phyloP scores from a whole-genome alignment of 345 rosid species.

The Salix udensis region DNA sequence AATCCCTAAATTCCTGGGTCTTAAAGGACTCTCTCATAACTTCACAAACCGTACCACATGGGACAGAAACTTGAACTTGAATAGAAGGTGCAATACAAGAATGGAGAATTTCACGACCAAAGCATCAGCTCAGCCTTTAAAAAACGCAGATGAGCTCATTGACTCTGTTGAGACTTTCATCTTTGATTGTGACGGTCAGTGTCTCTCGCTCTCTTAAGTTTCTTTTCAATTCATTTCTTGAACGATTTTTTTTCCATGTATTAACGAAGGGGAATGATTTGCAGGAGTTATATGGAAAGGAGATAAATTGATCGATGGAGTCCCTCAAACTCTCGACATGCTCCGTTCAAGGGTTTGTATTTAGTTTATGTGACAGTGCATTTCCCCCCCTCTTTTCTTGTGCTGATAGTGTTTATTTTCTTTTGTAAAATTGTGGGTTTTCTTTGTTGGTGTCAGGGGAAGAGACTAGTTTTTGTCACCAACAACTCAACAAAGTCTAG shows the following conservation, averaged over 20 bases:
- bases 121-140: conserved; percentile 63
- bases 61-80: conserved; percentile 8
- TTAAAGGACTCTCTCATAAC: conserved; percentile 10
- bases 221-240: not conserved
- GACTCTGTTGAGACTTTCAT: conserved; percentile 88
- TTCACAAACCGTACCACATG: conserved; percentile 12
- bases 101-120: conserved; percentile 36
- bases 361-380: not conserved
- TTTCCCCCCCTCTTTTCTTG: not conserved
- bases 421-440: not conserved
- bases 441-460: conserved; percentile 49
- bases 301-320: conserved; percentile 89
- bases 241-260: not conserved
- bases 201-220: not conserved
- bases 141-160: conserved; percentile 78
- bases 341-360: conserved; percentile 77
- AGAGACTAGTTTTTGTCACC: conserved; percentile 89
- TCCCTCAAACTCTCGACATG: conserved; percentile 91
- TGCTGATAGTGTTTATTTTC: not conserved
- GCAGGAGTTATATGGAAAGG: conserved; percentile 98
- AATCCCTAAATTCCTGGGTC: conserved; percentile 17
- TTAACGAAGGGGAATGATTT: conserved; percentile 1
- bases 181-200: conserved; percentile 83
- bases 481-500: conserved; percentile 96
- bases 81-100: conserved; percentile 17